Base-by-base conservation (phyloP, 495 filamentous ascomycete species). In the Aspergillus haitiensis region DNA sequence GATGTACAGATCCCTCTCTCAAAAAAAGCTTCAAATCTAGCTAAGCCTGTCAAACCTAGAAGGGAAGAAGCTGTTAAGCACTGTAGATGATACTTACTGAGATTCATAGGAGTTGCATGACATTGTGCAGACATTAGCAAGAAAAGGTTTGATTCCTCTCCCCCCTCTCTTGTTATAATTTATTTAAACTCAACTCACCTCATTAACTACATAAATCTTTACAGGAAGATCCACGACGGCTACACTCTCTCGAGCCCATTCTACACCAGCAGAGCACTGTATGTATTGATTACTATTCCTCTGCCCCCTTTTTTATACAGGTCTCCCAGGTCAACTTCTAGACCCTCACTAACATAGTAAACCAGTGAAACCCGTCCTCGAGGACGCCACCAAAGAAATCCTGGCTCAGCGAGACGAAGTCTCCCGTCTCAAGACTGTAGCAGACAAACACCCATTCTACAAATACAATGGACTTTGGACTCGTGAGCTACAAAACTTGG, bases 391-490 rank as follows among this genome's bases (percentile, higher is more conserved):
- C 5, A 65, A 59, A 18, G 71, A 76, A 36, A 78, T 80, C 52
- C 53, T 75, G 54, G 73, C 73, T 9, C 75, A 80, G 62, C 75
- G 75, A 62, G 64, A 77, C 36, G 74, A 80, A 55, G 71, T 80
- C 53, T 56, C 67, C 34, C 74, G 75, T 55, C 83, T 98, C 48
- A 81, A 85, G 47, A 71, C 75, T 45, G 83, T 90, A 51, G 88
- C 92, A 7, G 91, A 92, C 40, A 77, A 88, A 64, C 86, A 93
- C 66, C 93, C 94, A 0, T 98, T 97, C 76, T 98, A 97, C 85
- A 97, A 96, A 66, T 93, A 93, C 73, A 98, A 97, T 68, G 75
- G 78, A 16, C 76, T 90, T 69, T 98, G 95, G 95, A 81, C 83
- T 7, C 84, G 90, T 33, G 85, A 90, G 62, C 74, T 97, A 27